Conservation (phyloP, 345 rosid genomes). For the Syzygium oleosum region DNA sequence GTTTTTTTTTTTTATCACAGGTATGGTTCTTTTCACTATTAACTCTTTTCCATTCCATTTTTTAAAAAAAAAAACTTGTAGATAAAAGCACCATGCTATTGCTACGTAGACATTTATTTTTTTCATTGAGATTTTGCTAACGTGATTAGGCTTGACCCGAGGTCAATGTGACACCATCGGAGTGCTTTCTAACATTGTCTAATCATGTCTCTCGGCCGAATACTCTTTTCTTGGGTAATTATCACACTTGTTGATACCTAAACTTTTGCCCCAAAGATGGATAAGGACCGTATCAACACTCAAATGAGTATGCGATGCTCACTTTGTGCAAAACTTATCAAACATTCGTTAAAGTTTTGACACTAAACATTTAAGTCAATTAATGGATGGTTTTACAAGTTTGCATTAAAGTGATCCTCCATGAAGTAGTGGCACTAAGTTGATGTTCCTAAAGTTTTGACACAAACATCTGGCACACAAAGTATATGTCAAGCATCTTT, state of each 20-base stretch:
- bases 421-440: not conserved
- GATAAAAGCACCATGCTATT: not conserved
- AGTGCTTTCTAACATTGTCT: not conserved
- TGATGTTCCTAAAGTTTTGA: not conserved
- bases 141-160: not conserved
- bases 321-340: not conserved
- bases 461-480: not conserved
- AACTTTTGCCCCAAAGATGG: not conserved
- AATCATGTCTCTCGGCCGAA: not conserved
- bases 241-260: not conserved
- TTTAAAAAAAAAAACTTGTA: not conserved
- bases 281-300: not conserved
- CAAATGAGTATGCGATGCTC: not conserved
- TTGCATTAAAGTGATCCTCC: not conserved
- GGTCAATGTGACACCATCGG: not conserved
- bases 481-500: not conserved
- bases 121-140: not conserved
- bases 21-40: not conserved
- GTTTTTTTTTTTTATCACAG: not conserved
- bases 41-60: not conserved
- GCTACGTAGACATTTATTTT: not conserved
- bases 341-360: no score
- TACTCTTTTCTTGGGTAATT: not conserved
- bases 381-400: not conserved
- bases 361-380: no score